Percentiles rank a stretch among this genome's conserved stretches.
These are phyloP conservation scores for Theobroma cacao DNA, from an alignment of 345 rosid genomes.

Conservation along the genomic window DNA sequence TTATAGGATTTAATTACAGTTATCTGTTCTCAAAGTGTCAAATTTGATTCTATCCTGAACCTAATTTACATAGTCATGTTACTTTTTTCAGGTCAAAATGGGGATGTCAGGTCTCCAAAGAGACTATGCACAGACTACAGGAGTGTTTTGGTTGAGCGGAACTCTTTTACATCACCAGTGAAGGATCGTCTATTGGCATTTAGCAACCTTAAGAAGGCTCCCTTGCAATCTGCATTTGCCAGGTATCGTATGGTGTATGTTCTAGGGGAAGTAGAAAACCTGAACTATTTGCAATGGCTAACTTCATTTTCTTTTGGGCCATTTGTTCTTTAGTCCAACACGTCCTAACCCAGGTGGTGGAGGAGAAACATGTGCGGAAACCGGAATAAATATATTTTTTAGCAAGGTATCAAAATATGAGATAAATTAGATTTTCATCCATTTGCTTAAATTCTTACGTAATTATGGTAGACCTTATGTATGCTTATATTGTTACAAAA, in stretches of 20 bases:
- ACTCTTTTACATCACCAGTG: slow-evolving; percentile 72
- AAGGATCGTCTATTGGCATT: slow-evolving; percentile 70
- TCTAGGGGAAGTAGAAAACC: slow-evolving; percentile 6
- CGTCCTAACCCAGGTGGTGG: slow-evolving; percentile 94
- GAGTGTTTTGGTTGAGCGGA: slow-evolving; percentile 87
- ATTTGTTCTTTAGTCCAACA: slow-evolving; percentile 62
- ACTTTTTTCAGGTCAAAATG: slow-evolving; percentile 70
- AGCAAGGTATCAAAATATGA: slow-evolving; percentile 52
- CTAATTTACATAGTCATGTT: not conserved
- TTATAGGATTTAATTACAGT: not conserved
- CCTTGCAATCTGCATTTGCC: slow-evolving; percentile 82
- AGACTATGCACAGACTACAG: slow-evolving; percentile 60
- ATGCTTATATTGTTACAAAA: not conserved
- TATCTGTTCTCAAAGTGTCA: not conserved
- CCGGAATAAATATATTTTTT: slow-evolving; percentile 83
- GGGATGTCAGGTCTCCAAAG: slow-evolving; percentile 78
- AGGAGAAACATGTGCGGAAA: slow-evolving; percentile 99
- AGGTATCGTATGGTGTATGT: slow-evolving; percentile 39
- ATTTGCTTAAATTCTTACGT: not conserved
- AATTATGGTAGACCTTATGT: not conserved
- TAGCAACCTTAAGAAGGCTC: slow-evolving; percentile 61
- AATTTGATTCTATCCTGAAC: not conserved
- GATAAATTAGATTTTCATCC: slow-evolving; percentile 7
- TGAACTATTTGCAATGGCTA: slow-evolving; percentile 9
- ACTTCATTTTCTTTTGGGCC: slow-evolving; percentile 1